Conservation (phyloP, 768 basidiomycete species). For the Asterophora parasitica region DNA sequence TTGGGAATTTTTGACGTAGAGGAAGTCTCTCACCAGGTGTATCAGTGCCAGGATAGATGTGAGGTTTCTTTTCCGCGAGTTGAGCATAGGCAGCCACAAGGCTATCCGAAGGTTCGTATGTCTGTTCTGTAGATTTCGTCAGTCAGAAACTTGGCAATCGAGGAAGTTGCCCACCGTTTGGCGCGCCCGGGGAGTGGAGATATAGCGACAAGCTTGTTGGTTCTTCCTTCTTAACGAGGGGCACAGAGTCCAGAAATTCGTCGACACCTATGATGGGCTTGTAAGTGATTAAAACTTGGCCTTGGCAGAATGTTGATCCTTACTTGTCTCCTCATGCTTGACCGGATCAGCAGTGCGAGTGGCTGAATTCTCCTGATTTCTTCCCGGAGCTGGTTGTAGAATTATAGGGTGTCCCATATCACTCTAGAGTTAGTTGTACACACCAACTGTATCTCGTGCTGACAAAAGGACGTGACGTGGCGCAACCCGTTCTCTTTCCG, state of each 20-base stretch:
- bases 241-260: conserved; percentile 3
- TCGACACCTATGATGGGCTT: neutral
- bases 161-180: too few relatives aligned
- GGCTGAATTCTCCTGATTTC: too few relatives aligned
- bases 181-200: neutral
- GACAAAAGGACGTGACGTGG: too few relatives aligned
- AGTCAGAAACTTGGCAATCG: too few relatives aligned
- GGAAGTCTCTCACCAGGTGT: too few relatives aligned
- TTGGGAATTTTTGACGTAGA: neutral
- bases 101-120: conserved; percentile 12
- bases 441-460: too few relatives aligned
- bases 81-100: conserved; percentile 9
- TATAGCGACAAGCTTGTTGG: neutral
- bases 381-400: too few relatives aligned
- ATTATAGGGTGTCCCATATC: too few relatives aligned
- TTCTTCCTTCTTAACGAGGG: conserved; percentile 9
- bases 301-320: neutral
- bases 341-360: neutral
- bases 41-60: too few relatives aligned
- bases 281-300: neutral
- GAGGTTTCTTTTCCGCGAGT: too few relatives aligned
- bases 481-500: too few relatives aligned
- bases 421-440: too few relatives aligned
- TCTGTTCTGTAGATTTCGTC: neutral
- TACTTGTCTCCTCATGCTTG: neutral